phyloP scores from a whole-genome alignment of 1,284 basidiomycete species.

The Microbotryum lychnidis-dioicae region DNA sequence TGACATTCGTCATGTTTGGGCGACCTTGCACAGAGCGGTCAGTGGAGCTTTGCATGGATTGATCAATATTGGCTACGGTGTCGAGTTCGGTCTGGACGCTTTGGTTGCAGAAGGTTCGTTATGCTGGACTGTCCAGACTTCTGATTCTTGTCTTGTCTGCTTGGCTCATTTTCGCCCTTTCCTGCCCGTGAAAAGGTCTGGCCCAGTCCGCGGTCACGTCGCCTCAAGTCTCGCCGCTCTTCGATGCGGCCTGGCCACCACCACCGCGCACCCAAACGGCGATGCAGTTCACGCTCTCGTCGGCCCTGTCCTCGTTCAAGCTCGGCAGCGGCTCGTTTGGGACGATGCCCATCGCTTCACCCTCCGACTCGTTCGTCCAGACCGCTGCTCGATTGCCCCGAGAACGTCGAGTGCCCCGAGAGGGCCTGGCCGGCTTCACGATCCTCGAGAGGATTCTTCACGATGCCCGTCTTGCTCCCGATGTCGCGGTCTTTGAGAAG shows the following conservation, averaged over 20 bases:
- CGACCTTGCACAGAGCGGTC: conserved; percentile 24
- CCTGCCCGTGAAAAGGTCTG: conserved; percentile 8
- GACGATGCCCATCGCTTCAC: conserved; percentile 9
- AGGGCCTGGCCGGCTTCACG: conserved; percentile 33
- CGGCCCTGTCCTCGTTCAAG: conserved; percentile 22
- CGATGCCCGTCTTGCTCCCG: conserved; percentile 32
- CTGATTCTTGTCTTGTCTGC: background rate
- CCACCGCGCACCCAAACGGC: conserved; percentile 8
- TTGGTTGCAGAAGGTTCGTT: conserved; percentile 36
- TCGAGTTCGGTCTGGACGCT: conserved; percentile 34
- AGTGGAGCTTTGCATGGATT: conserved; percentile 38
- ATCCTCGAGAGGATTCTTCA: conserved; percentile 32
- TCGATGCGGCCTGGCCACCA: conserved; percentile 29
- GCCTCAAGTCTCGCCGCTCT: conserved; percentile 18
- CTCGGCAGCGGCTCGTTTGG: conserved; percentile 5
- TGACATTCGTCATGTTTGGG: conserved; percentile 4
- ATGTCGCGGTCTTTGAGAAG: conserved; percentile 20
- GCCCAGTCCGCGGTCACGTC: conserved; percentile 30
- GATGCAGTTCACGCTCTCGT: conserved; percentile 16
- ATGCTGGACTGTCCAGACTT: too few relatives aligned
- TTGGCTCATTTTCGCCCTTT: background rate
- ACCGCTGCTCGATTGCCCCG: conserved; percentile 16
- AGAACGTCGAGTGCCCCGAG: conserved; percentile 19
- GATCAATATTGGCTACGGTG: conserved; percentile 39
- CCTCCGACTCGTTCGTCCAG: conserved; percentile 20